Base-by-base conservation (phyloP, 805 yeast genomes). In the Nakazawaea ernobii region DNA sequence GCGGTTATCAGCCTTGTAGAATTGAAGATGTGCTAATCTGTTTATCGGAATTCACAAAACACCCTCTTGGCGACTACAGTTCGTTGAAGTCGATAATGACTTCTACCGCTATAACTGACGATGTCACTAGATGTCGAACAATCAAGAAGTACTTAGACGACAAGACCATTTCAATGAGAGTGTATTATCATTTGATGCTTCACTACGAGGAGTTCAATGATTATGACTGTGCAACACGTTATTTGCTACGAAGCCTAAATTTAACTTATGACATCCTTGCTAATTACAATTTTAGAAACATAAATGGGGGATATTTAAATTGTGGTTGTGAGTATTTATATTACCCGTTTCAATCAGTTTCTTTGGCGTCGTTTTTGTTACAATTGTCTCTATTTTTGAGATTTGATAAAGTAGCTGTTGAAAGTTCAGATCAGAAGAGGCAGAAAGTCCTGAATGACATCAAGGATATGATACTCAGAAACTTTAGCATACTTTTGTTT, bases 111-210 rank as follows among this genome's bases (percentile, higher is more conserved):
- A 52, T 55, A 47, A 11, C 50, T 11, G 50, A 59, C 2, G 60
- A 55, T 43, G 41, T 61, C 4, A 48, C 53, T 13, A 63, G 55
- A 38, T 55, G 59, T 24, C 54, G 51, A 40, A 53, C 43, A 6
- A 50, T 60, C 8, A 30, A 50, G 7, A 51, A 53, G 7, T 65
- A 57, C 38, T 45, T 56, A n/a, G 57, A 58, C 32, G 50, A 64
- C 10, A 55, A 58, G 28, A 59, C 71, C 2, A 63, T 75, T 49
- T 54, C 66, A 24, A 59, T 69, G 38, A 61, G 76, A 3, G 52
- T 75, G 6, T 67, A 67, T 42, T 71, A 65, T 49, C 73, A 74
- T 50, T 58, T 76, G 15, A 66, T 68, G 51, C 54, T 72, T 30
- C 60, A 63, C 45, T 75, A 68, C 48, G 74, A 74, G 35, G 39